These are phyloP conservation scores for Ligustrum vulgare DNA, from an alignment of 257 asterid species.

Conservation along the genomic window DNA sequence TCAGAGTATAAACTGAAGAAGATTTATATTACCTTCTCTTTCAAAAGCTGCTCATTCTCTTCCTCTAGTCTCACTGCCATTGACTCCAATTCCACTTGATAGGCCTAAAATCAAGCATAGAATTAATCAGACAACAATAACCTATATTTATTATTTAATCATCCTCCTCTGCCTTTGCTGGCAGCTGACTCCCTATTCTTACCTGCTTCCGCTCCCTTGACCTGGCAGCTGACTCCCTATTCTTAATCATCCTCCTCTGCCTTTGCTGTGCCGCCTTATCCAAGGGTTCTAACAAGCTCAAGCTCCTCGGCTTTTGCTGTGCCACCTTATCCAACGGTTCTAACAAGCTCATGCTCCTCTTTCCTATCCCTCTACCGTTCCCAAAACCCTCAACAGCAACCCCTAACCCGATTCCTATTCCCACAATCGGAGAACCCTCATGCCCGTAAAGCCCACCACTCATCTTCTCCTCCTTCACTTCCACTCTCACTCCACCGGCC, in stretches of 20 bases:
- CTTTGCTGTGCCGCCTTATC: slow-evolving; percentile 70
- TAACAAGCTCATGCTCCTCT: slow-evolving; percentile 64
- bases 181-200: background rate
- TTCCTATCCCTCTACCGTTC: slow-evolving; percentile 44
- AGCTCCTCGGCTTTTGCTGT: slow-evolving; percentile 61
- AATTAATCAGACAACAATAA: slow-evolving; percentile 10
- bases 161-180: too few relatives aligned
- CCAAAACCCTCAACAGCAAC: slow-evolving; percentile 41
- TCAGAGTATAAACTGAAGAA: background rate
- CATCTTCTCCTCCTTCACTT: slow-evolving; percentile 48
- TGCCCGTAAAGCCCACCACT: slow-evolving; percentile 25
- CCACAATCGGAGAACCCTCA: slow-evolving; percentile 34
- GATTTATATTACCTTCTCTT: slow-evolving; percentile 59
- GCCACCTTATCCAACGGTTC: slow-evolving; percentile 83
- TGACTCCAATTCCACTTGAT: slow-evolving; percentile 79
- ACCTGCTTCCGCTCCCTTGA: slow-evolving; percentile 99
- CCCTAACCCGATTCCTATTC: slow-evolving; percentile 31
- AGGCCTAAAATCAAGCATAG: slow-evolving; percentile 50
- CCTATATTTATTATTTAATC: too few relatives aligned
- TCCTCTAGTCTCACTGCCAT: slow-evolving; percentile 79
- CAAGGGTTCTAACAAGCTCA: slow-evolving; percentile 56
- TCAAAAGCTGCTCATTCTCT: slow-evolving; percentile 70
- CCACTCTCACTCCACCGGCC: slow-evolving; percentile 24
- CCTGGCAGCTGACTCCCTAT: slow-evolving; percentile 96
- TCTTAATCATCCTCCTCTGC: slow-evolving; percentile 94